Percentiles rank a stretch among this genome's conserved stretches.
These are phyloP conservation scores for Phytophthora tentaculata DNA, from an alignment of 352 stramenopile genomes.

Conservation along the genomic window DNA sequence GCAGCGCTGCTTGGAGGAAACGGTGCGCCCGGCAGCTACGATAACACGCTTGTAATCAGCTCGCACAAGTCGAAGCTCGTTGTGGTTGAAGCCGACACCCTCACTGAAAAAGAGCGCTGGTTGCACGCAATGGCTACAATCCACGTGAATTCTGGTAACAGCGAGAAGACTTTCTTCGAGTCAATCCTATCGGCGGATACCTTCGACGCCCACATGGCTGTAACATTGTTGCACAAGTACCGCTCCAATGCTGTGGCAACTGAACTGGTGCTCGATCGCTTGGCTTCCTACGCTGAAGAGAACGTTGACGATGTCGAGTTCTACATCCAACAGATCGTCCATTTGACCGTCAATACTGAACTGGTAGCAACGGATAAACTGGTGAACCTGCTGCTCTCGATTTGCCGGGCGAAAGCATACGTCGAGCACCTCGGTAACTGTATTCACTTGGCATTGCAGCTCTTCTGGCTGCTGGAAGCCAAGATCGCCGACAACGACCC, in stretches of 20 bases:
- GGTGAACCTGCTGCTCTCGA: conserved; percentile 75
- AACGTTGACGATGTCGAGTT: conserved; percentile 86
- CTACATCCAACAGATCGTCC: conserved; percentile 84
- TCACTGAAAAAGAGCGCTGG: conserved; percentile 80
- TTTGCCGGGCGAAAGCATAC: conserved; percentile 79
- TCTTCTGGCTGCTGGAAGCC: conserved; percentile 78
- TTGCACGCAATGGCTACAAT: conserved; percentile 73
- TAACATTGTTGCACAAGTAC: conserved; percentile 75
- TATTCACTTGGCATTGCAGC: conserved; percentile 72
- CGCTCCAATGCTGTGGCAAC: conserved; percentile 68
- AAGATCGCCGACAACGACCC: conserved; percentile 78
- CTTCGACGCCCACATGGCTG: conserved; percentile 74
- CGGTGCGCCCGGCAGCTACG: conserved; percentile 33
- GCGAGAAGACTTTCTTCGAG: conserved; percentile 61
- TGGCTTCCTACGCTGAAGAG: conserved; percentile 64
- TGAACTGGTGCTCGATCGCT: conserved; percentile 69
- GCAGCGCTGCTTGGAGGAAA: conserved; percentile 54
- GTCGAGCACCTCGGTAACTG: conserved; percentile 82
- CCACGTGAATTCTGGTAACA: conserved; percentile 56
- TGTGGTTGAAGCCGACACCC: conserved; percentile 70
- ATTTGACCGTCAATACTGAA: conserved; percentile 71
- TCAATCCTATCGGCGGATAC: conserved; percentile 60
- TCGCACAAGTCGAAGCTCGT: conserved; percentile 79
- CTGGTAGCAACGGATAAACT: conserved; percentile 70
- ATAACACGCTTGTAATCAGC: conserved; percentile 72